Base-by-base conservation (phyloP, 108 stramenopile genomes). In the Mayamaea pseudoterrestris region DNA sequence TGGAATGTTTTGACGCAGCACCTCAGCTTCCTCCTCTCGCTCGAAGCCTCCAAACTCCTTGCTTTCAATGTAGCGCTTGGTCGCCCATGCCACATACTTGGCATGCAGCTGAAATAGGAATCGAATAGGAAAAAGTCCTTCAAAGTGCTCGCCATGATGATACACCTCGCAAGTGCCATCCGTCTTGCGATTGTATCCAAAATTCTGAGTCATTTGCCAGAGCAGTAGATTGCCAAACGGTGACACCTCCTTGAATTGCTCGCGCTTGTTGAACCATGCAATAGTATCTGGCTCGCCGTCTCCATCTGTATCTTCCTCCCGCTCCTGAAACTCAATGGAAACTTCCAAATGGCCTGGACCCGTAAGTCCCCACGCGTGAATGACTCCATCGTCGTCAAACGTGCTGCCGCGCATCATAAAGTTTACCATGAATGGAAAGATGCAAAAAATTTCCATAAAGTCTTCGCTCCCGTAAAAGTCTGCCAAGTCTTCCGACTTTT, bases 361-460 rank as follows among this genome's bases (percentile, higher is more conserved):
- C n/a, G n/a, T n/a, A 24, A 71, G 25, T 17, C 69, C 69, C 14
- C 23, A 42, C 0, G 69, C 41, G 37, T 71, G 60, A 12, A 71
- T 50, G 9, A 45, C 42, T 1, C 69, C 69, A 4, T 47, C 47
- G 30, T 71, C 69, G 42, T 66, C 69, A 61, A 71, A 71, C 35
- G 46, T 35, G 12, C 58, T 65, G 37, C 31, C 26, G 5, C 69
- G 59, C 69, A 71, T 71, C 69, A 71, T 71, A 39, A 71, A 30
- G 7, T 53, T 23, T 0, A 44, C 69, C 46, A 71, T 53, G 42
- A 71, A 61, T 12, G 69, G 69, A 23, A 71, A 55, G 12, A 71
- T 57, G 37, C 69, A 71, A 29, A 65, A 71, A 4, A 71, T 7
- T 57, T 71, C 69, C 69, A 71, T 71, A 30, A 71, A 65, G 21